These are phyloP conservation scores for Podila minutissima DNA, from an alignment of 192 early-diverging fungal genomes.

Conservation along the genomic window DNA sequence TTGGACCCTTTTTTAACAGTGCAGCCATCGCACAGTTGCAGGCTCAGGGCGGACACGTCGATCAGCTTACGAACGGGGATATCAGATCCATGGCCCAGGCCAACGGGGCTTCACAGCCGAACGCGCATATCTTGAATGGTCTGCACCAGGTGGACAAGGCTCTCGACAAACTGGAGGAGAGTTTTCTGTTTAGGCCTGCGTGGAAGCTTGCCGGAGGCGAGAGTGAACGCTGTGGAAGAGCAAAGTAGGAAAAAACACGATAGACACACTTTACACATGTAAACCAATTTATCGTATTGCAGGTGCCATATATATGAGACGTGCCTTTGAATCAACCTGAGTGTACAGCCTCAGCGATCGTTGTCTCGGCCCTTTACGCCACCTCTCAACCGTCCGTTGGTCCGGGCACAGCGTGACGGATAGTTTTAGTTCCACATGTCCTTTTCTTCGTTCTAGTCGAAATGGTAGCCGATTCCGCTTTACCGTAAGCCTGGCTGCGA, in stretches of 20 bases:
- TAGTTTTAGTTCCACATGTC: no score
- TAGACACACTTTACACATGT: no score
- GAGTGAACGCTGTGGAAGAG: conserved; percentile 74
- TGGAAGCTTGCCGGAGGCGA: conserved; percentile 67
- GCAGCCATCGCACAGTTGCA: conserved; percentile 39
- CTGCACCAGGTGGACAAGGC: conserved; percentile 52
- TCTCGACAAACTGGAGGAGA: conserved; percentile 39
- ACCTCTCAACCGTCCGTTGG: no score
- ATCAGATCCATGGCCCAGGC: background rate
- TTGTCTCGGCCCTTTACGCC: no score
- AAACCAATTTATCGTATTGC: no score
- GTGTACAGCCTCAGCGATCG: no score
- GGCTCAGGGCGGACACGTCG: background rate
- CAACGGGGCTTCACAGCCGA: conserved; percentile 26
- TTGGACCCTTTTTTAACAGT: conserved; percentile 38
- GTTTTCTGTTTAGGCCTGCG: conserved; percentile 69
- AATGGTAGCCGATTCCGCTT: no score
- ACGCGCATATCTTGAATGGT: conserved; percentile 23
- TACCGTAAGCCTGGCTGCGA: no score
- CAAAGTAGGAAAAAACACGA: background rate
- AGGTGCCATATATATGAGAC: no score
- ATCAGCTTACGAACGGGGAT: background rate
- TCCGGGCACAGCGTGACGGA: no score
- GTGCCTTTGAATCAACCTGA: no score
- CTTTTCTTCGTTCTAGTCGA: no score